phyloP scores from a whole-genome alignment of 2,329 filamentous ascomycete genomes.

The Leptosphaerulina australis region DNA sequence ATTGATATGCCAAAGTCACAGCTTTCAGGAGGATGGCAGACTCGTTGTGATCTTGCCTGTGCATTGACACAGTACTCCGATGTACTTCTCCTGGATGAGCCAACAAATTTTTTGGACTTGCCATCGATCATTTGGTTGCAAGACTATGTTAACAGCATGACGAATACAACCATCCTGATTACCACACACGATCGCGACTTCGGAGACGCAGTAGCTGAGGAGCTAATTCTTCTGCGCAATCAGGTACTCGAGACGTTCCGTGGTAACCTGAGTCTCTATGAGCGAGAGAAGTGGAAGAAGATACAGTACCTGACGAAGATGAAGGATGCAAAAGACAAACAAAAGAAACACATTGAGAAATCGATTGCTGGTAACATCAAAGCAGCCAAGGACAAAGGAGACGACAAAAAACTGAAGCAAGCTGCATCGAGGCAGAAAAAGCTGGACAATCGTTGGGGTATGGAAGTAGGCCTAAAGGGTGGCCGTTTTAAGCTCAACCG shows the following conservation, averaged over 20 bases:
- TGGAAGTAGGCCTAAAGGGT: slow-evolving; percentile 74
- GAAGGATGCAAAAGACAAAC: slow-evolving; percentile 81
- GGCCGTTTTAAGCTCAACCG: slow-evolving; percentile 81
- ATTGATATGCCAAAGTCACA: slow-evolving; percentile 66
- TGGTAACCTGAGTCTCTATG: slow-evolving; percentile 75
- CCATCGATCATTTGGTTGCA: slow-evolving; percentile 86
- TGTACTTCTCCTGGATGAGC: slow-evolving; percentile 82
- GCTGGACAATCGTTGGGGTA: slow-evolving; percentile 78
- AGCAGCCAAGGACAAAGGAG: slow-evolving; percentile 75
- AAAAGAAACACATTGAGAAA: slow-evolving; percentile 79
- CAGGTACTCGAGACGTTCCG: slow-evolving; percentile 75
- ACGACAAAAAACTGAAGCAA: slow-evolving; percentile 85
- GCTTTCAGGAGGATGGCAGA: slow-evolving; percentile 70
- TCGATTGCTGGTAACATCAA: slow-evolving; percentile 77
- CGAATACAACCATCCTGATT: slow-evolving; percentile 70
- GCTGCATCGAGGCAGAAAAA: slow-evolving; percentile 85
- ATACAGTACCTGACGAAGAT: slow-evolving; percentile 72
- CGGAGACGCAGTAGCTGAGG: slow-evolving; percentile 73
- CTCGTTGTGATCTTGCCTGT: slow-evolving; percentile 52
- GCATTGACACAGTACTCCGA: slow-evolving; percentile 75
- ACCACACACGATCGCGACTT: slow-evolving; percentile 88
- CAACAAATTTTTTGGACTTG: slow-evolving; percentile 84
- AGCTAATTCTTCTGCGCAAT: slow-evolving; percentile 77
- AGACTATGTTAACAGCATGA: slow-evolving; percentile 66
- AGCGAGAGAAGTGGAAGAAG: slow-evolving; percentile 69